Percentiles rank a stretch among this genome's conserved stretches.
Evolutionary conservation across 495 filamentous ascomycete genomes (phyloP).

Genomic region (Aspergillus panamensis): DNA sequence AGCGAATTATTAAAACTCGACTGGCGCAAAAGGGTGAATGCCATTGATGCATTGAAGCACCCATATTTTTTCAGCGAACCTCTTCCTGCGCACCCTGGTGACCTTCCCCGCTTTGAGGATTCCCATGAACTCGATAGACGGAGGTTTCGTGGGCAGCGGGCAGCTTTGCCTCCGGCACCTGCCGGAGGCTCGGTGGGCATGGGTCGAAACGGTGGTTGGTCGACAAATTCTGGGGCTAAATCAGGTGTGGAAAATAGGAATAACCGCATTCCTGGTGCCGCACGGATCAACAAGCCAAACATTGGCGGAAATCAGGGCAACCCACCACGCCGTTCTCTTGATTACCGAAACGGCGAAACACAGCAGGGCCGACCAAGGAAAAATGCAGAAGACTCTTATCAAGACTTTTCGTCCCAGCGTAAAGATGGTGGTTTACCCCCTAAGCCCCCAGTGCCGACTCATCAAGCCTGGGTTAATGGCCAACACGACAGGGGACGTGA

Average conservation of each 20-base stretch:
- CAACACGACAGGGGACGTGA: conserved; percentile 35
- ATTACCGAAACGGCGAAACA: conserved; percentile 19
- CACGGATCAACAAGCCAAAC: conserved; percentile 27
- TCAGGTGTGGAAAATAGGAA: conserved; percentile 28
- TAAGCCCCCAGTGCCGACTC: conserved; percentile 32
- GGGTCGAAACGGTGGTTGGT: conserved; percentile 61
- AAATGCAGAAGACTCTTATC: conserved; percentile 18
- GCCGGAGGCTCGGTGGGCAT: conserved; percentile 83
- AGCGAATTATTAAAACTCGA: conserved; percentile 82
- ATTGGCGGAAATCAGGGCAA: conserved; percentile 23
- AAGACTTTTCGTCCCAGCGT: conserved; percentile 27
- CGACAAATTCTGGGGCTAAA: conserved; percentile 32
- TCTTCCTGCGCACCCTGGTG: conserved; percentile 72
- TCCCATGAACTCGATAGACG: conserved; percentile 93
- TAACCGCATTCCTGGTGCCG: conserved; percentile 35
- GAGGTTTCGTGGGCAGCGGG: conserved; percentile 77
- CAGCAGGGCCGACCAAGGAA: conserved; percentile 12
- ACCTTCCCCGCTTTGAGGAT: conserved; percentile 85
- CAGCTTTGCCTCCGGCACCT: conserved; percentile 79
- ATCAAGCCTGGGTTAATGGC: conserved; percentile 31
- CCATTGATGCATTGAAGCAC: conserved; percentile 89
- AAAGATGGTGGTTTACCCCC: conserved; percentile 40
- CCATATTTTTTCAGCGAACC: conserved; percentile 82
- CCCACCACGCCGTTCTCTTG: conserved; percentile 24
- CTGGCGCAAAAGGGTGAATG: conserved; percentile 84